Base-by-base conservation (phyloP, 2,329 filamentous ascomycete species). In the Nakataea oryzae region DNA sequence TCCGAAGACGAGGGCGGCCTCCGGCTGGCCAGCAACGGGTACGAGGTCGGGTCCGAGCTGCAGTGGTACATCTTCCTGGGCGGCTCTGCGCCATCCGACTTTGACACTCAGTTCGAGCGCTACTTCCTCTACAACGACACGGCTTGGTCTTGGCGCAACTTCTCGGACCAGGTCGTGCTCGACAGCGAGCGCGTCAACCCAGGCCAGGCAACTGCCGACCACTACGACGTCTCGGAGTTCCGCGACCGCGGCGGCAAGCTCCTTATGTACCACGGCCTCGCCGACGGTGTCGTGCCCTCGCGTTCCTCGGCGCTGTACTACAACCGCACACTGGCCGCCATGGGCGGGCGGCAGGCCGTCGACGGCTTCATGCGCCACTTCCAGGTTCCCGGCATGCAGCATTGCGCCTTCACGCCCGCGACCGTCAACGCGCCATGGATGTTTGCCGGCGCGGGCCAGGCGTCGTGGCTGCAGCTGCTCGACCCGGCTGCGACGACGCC, bases 301-400 rank as follows among this genome's bases (percentile, higher is more conserved):
- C 65, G 68, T 14, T 69, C 69, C 1, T 71, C 73, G 9, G 64
- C 69, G 14, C 63, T 71, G 30, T 77, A 74, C 65, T 74, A 72
- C 61, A 60, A 70, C 41, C 67, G 66, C 21, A 73, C 73, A 0
- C 63, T 66, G 12, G 65, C 69, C 2, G 75, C 73, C 0, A 77
- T 81, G 73, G 70, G 68, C 3, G 68, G 65, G 63, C 47, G 13
- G 60, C 54, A 63, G 7, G 63, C 64, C 14, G 63, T 66, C 11
- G 62, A 65, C 30, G 57, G 64, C 21, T 81, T 81, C 67, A 85
- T 81, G 69, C 68, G 74, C 2, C 74, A 81, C 65, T 83, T 83
- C 68, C 69, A 73, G 4, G 75, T 83, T 7, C 79, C 80, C 1
- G 81, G 81, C 1, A 77, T 83, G 72, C 72, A 70, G 4, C 81